A percentile compares a stretch with the other conserved stretches of the same genome.
These are phyloP conservation scores for Ceratobasidium sp. DNA, from an alignment of 1,284 basidiomycete species.

Conservation along the genomic window DNA sequence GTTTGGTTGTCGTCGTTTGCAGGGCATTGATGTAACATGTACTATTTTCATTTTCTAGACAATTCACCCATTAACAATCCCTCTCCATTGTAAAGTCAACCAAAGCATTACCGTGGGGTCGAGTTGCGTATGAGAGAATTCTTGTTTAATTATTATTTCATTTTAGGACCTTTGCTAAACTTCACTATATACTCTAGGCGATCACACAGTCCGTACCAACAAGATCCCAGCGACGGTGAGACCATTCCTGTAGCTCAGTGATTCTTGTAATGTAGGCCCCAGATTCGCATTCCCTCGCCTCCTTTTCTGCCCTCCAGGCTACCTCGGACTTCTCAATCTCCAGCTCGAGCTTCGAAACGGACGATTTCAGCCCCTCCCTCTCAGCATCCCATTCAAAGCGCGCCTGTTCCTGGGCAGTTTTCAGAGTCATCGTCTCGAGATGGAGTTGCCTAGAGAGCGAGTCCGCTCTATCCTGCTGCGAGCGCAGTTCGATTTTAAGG, in stretches of 20 bases:
- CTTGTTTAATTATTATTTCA: neutral
- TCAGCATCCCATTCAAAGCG: neutral
- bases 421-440: neutral
- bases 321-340: neutral
- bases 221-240: neutral
- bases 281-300: neutral
- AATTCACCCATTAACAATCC: neutral
- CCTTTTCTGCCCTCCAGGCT: neutral
- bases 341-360: neutral
- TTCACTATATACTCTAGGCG: neutral
- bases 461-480: neutral
- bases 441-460: neutral
- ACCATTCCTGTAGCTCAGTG: slow-evolving; percentile 6
- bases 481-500: neutral
- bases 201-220: neutral
- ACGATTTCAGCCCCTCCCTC: neutral
- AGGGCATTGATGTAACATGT: slow-evolving; percentile 12
- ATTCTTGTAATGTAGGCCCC: slow-evolving; percentile 1
- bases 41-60: slow-evolving; percentile 9
- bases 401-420: neutral
- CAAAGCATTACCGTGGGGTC: neutral
- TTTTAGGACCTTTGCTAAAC: neutral
- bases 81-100: neutral
- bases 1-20: slow-evolving; percentile 3
- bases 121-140: neutral